A percentile compares a stretch with the other conserved stretches of the same genome.
phyloP scores from a whole-genome alignment of 306 rosid genomes.

The Notholithocarpus densiflorus region DNA sequence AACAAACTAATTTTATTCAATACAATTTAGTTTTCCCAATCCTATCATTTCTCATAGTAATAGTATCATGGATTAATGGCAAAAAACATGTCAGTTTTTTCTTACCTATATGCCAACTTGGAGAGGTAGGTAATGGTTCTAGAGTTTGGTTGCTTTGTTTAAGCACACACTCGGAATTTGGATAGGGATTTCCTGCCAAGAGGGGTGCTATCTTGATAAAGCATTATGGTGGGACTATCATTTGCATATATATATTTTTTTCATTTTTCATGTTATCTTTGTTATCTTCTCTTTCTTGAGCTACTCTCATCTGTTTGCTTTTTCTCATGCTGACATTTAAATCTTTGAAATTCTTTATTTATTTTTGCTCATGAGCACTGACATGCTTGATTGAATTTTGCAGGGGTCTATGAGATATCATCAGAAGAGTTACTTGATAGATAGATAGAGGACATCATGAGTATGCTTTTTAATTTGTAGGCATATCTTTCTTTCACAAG shows the following conservation, averaged over 20 bases:
- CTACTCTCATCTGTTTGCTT: not conserved
- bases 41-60: not conserved
- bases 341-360: not conserved
- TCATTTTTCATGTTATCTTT: not conserved
- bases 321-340: not conserved
- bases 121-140: not conserved
- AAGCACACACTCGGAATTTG: not conserved
- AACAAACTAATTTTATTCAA: too few relatives aligned
- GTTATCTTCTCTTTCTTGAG: not conserved
- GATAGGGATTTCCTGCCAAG: not conserved
- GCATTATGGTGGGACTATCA: not conserved
- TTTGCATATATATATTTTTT: not conserved
- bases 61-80: not conserved
- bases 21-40: too few relatives aligned
- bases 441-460: not conserved
- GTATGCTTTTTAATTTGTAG: not conserved
- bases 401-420: conserved; percentile 16
- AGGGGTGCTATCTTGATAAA: not conserved
- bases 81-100: not conserved
- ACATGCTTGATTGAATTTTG: not conserved
- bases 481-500: not conserved
- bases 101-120: not conserved
- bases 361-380: not conserved
- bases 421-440: not conserved
- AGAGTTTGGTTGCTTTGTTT: not conserved